Base-by-base conservation (phyloP, 1,284 basidiomycete genomes). In the Phylloporus sp. region DNA sequence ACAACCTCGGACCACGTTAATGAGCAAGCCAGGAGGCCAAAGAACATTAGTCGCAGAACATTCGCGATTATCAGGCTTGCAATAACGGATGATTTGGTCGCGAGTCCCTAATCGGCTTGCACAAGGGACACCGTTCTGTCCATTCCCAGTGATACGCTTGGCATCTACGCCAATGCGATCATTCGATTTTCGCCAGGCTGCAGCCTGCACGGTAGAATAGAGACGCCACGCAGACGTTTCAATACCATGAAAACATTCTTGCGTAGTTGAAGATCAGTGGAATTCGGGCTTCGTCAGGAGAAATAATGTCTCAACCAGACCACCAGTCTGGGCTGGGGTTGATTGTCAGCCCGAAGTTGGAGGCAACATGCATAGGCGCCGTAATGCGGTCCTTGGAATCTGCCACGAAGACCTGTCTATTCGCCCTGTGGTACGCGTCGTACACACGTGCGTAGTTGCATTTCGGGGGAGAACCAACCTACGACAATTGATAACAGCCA, bases 391-490 rank as follows among this genome's bases (percentile, higher is more conserved):
- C 66, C 7, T 2, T 2, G 8, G 49, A 8, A 20, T 69, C 32
- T 35, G 67, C 66, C 10, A 64, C 63, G 29, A 68, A 65, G 5
- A 35, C 67, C 0, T 71, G 67, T 35, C 60, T 64, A 60, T 83
- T 82, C 1, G 80, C 81, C 23, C 72, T 71, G 14, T 76, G 43
- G 43, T 82, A 68, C 3, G 81, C 82, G 6, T 71, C 69, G 2
- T 69, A 67, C 14, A 85, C 70, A 1, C 80, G 78, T 2, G 20
- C 45, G 20, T 77, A 74, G 64, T 83, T 79, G 57, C 81, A 85
- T 67, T 84, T 82, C 0, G 83, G 83, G 0, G 80, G 82, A 20
- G 84, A 85, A 68, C 82, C 84, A 84, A 25, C 78, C 76, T 2
- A 82, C 69, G 39, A 86, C 83, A 23, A 85, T 73, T 0, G 83